phyloP scores from a whole-genome alignment of 176 grass and related monocot species.

The Carex myosuroides region DNA sequence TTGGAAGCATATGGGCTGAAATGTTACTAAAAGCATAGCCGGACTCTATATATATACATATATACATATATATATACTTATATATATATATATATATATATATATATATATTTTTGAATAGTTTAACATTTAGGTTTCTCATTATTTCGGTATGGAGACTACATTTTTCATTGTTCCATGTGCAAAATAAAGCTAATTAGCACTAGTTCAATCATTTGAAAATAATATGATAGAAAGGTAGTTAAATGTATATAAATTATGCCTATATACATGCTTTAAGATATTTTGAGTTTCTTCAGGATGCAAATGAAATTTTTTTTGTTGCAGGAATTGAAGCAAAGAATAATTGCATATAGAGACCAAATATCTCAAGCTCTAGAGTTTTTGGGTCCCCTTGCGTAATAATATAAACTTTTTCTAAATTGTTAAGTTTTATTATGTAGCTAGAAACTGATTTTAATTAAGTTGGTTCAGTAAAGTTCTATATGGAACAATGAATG shows the following conservation, averaged over 20 bases:
- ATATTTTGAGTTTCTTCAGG: neutral
- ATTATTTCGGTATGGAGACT: neutral
- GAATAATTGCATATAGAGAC: neutral
- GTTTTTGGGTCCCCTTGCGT: conserved; percentile 6
- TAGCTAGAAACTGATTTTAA: neutral
- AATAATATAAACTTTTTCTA: neutral
- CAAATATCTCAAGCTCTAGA: neutral
- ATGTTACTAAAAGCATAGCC: too few species aligned
- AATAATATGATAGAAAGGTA: too few species aligned
- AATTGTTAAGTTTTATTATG: neutral
- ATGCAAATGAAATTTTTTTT: neutral
- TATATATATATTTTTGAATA: neutral
- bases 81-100: too few species aligned
- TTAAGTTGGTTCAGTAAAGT: neutral
- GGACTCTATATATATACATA: too few species aligned
- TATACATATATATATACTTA: too few species aligned
- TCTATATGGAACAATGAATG: neutral
- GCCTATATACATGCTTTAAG: neutral
- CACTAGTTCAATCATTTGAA: too few species aligned
- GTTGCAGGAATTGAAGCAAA: conserved; percentile 6
- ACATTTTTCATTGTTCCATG: neutral
- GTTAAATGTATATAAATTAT: neutral
- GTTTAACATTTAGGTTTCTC: neutral
- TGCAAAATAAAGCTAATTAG: neutral
- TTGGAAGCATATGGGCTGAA: too few species aligned